Base-by-base conservation (phyloP, 345 rosid species). In the Brassica rapa region DNA sequence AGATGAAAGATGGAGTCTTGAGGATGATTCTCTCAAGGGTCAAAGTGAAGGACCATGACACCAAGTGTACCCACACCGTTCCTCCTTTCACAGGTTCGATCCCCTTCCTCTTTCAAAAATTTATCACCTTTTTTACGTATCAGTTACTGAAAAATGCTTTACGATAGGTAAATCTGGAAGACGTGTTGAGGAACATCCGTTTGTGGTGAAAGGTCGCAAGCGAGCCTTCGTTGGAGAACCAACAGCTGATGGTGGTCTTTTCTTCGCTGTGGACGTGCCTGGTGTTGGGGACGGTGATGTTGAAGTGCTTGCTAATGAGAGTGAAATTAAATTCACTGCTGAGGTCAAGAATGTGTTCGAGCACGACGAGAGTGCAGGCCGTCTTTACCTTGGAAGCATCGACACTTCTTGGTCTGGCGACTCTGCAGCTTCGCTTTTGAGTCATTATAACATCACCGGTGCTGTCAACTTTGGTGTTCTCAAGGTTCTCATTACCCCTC, bases 121-220 rank as follows among this genome's bases (percentile, higher is more conserved):
- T 43, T 12, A 43, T 12, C 0, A 43, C 43, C 43, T 7, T 35
- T 35, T 32, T 3, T 10, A 41, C 14, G 14, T 8, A 49, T n/a
- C 56, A 4, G 7, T n/a, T n/a, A 49, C 19, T 49, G 8, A 49
- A 12, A 6, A 15, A 11, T 51, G 19, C 3, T 15, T 53, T 15
- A 1, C 4, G 39, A 62, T 5, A 69, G 74, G 80, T 12, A 24
- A n/a, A 41, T 29, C 51, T 0, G 80, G 80, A 41, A 30, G 53
- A 8, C 0, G 5, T n/a, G 0, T 60, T 16, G 74, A 68, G 51
- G 68, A 68, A 7, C 74, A 76, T 60, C 80, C 68, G 0, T 76
- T 29, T 69, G 51, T 76, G 15, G 80, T 68, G 62, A 68, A 30
- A 30, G 80, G 80, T 4, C 68, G 66, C 0, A 68, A 68, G 62